Conservation (phyloP, 345 rosid species). For the Mangifera indica region DNA sequence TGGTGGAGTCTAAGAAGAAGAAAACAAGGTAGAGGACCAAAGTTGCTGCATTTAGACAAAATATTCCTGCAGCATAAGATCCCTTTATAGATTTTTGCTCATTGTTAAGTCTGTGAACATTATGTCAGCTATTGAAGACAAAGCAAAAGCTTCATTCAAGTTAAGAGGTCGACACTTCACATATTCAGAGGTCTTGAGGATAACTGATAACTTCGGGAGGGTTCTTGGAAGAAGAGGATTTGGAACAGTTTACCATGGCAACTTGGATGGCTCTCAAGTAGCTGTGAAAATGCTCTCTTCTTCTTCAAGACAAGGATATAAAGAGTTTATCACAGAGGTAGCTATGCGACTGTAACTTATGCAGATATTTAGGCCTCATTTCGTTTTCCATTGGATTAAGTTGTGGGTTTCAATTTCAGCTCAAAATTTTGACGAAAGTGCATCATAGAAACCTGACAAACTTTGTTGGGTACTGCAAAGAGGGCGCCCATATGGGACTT, state of each 20-base stretch:
- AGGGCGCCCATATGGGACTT: constrained; percentile 32
- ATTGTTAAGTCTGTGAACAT: background rate
- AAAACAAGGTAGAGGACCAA: background rate
- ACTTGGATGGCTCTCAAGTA: constrained; percentile 31
- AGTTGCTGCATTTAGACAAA: too few relatives aligned
- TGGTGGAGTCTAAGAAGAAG: background rate
- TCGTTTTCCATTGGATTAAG: background rate
- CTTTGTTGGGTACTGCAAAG: constrained; percentile 31
- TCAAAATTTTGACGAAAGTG: constrained; percentile 49
- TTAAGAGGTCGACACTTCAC: constrained; percentile 32
- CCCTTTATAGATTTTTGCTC: background rate
- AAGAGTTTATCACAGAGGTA: constrained; percentile 55
- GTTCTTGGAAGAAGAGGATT: constrained; percentile 59
- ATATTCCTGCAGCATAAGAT: too few relatives aligned
- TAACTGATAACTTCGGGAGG: constrained; percentile 45
- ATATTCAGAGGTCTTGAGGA: constrained; percentile 29
- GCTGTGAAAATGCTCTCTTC: constrained; percentile 55
- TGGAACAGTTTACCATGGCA: constrained; percentile 56
- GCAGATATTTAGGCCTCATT: background rate
- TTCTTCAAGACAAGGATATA: constrained; percentile 44
- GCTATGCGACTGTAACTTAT: too few relatives aligned
- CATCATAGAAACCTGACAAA: constrained; percentile 54
- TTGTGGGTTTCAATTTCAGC: constrained; percentile 26
- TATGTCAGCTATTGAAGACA: background rate
- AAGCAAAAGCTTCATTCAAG: constrained; percentile 17